Evolutionary conservation across 495 filamentous ascomycete genomes (phyloP).

Genomic region (Hypoxylon subgilvum): DNA sequence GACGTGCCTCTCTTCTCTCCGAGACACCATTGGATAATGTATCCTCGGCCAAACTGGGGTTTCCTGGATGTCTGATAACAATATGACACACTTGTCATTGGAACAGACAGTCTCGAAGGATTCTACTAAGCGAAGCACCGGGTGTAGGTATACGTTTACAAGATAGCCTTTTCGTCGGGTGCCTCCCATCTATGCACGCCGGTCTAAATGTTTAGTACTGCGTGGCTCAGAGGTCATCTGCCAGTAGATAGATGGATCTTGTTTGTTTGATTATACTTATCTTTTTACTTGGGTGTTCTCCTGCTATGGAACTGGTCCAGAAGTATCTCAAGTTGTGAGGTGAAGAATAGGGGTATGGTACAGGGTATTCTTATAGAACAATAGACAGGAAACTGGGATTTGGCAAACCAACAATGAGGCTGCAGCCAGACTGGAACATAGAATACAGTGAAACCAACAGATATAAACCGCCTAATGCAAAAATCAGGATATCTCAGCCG

Average conservation of each 20-base stretch:
- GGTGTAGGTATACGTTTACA: background rate
- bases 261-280: conserved; percentile 1
- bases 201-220: no score
- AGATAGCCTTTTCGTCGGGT: no score
- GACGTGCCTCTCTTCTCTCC: conserved; percentile 17
- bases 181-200: no score
- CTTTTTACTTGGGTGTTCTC: conserved; percentile 9
- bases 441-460: conserved; percentile 21
- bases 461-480: conserved; percentile 26
- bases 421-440: background rate
- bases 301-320: conserved; percentile 14
- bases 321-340: conserved; percentile 5
- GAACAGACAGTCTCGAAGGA: conserved; percentile 6
- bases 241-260: no score
- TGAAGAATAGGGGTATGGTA: conserved; percentile 31
- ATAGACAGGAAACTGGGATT: conserved; percentile 28
- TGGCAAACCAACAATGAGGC: conserved; percentile 7
- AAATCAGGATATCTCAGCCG: conserved; percentile 29
- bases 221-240: no score
- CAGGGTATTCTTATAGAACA: conserved; percentile 35
- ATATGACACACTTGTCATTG: conserved; percentile 6
- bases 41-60: conserved; percentile 18
- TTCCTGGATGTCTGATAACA: conserved; percentile 5
- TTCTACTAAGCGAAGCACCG: background rate
- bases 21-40: conserved; percentile 17